A percentile compares a stretch with the other conserved stretches of the same genome.
These are phyloP conservation scores for Rheum nobile DNA, from an alignment of 148 eudicot genomes.

Conservation along the genomic window DNA sequence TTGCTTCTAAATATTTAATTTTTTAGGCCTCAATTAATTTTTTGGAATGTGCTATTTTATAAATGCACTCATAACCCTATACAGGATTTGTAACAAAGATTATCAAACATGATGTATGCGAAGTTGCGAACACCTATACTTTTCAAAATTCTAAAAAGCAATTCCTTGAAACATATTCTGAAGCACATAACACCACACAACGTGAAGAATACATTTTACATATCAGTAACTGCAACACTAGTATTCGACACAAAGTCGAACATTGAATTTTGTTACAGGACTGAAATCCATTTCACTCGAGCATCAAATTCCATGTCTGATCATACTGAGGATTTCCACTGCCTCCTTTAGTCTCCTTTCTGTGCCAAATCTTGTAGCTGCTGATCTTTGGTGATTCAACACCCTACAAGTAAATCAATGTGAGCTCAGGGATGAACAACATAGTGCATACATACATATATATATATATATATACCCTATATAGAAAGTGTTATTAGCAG, in stretches of 20 bases:
- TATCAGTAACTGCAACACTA: background rate
- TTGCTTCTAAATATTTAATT: no score
- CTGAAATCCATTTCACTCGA: background rate
- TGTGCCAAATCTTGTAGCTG: constrained; percentile 28
- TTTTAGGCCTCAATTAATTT: no score
- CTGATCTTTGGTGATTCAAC: constrained; percentile 25
- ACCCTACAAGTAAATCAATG: constrained; percentile 4
- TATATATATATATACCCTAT: no score
- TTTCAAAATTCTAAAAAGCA: no score
- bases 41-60: no score
- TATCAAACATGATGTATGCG: no score
- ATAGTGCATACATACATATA: background rate
- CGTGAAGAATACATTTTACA: background rate
- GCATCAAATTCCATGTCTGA: constrained; percentile 4
- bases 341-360: constrained; percentile 63
- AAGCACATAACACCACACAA: no score
- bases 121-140: no score
- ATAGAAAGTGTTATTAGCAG: background rate
- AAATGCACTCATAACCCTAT: no score
- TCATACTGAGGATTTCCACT: constrained; percentile 38
- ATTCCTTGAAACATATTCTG: no score
- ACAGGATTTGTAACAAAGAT: no score
- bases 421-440: background rate
- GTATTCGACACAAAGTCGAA: background rate
- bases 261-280: background rate